Percentiles rank a stretch among this genome's conserved stretches.
Conservation (phyloP, 2,329 filamentous ascomycete genomes). For the Diaporthe citriasiana region DNA sequence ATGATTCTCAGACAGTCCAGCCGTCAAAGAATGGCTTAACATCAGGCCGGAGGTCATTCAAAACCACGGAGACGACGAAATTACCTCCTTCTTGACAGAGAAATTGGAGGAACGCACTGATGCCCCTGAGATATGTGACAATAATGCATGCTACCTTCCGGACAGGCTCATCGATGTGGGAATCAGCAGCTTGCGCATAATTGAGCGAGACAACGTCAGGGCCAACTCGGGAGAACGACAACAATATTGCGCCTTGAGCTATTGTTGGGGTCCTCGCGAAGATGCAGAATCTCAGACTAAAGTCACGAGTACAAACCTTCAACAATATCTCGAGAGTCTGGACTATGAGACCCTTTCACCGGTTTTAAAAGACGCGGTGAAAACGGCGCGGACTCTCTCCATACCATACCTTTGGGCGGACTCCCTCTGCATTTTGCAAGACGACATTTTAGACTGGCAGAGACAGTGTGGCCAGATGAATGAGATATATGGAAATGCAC, state of each 20-base stretch:
- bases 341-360: background rate
- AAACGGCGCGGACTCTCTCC: background rate
- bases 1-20: background rate
- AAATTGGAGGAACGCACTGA: accelerated
- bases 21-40: background rate
- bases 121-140: accelerated
- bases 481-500: background rate
- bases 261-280: constrained; percentile 10
- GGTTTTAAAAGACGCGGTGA: background rate
- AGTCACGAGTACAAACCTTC: background rate
- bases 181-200: background rate
- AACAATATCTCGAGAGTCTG: background rate
- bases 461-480: background rate
- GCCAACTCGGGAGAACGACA: no score
- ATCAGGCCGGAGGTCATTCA: background rate
- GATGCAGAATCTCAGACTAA: background rate
- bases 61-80: background rate
- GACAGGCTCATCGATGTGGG: background rate
- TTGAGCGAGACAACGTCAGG: background rate
- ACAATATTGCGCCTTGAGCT: constrained; percentile 18
- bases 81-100: background rate
- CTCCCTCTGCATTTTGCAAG: constrained; percentile 18
- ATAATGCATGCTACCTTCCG: background rate
- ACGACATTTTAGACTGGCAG: constrained; percentile 4
- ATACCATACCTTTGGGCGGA: constrained; percentile 30